Evolutionary conservation across 2,329 filamentous ascomycete species (phyloP).

Genomic region (Aureobasidium sp.): DNA sequence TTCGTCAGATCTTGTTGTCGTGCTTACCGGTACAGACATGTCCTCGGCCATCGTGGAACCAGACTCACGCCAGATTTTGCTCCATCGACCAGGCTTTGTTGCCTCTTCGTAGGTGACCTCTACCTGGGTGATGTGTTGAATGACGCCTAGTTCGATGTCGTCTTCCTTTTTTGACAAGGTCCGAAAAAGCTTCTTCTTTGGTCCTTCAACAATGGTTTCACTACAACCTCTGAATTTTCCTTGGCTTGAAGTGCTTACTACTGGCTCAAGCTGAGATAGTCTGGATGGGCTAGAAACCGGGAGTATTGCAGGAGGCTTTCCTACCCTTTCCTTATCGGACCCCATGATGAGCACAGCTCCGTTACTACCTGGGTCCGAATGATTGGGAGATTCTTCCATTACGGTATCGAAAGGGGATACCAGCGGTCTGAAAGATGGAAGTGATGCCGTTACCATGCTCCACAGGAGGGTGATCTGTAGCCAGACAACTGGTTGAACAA

Average conservation of each 20-base stretch:
- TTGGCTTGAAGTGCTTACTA: neutral
- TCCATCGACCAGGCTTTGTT: neutral
- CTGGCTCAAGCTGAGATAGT: neutral
- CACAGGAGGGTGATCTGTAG: constrained; percentile 12
- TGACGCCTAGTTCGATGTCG: constrained; percentile 4
- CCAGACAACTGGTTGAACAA: constrained; percentile 12
- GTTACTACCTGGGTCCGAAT: neutral
- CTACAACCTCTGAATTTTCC: neutral
- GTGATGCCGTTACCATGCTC: constrained; percentile 16
- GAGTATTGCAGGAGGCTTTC: neutral
- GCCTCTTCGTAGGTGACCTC: neutral
- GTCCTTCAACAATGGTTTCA: constrained; percentile 2
- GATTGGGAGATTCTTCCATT: neutral
- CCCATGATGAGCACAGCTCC: neutral
- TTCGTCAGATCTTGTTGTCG: neutral
- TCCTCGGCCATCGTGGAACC: neutral
- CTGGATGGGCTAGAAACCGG: too few species aligned
- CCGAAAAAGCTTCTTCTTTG: neutral
- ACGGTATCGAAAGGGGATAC: constrained; percentile 10
- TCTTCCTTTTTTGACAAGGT: neutral
- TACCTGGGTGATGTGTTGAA: neutral
- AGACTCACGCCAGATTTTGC: constrained; percentile 1
- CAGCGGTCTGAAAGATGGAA: constrained; percentile 14
- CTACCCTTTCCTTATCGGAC: neutral
- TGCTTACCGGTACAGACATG: neutral